Conservation (phyloP, 1,139 yeast species). For the Suhomyces maxii region DNA sequence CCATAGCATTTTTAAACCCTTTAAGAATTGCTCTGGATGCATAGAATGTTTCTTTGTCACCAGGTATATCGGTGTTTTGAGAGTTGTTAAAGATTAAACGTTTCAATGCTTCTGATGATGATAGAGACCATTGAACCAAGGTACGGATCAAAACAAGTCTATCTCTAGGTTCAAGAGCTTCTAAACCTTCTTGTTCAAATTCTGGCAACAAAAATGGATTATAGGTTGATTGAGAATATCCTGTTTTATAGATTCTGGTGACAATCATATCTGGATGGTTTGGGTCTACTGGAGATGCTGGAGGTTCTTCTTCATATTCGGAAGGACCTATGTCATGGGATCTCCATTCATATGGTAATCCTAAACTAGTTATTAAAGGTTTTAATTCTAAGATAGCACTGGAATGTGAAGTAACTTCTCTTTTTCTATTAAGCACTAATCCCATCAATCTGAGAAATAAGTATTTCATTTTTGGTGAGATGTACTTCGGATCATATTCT, state of each 20-base stretch:
- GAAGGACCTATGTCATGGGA: conserved; percentile 10
- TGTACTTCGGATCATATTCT: conserved; percentile 12
- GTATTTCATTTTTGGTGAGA: conserved; percentile 35
- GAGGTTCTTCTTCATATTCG: conserved; percentile 14
- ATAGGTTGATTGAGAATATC: conserved; percentile 11
- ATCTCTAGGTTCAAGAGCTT: conserved; percentile 46
- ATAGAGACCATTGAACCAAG: conserved; percentile 50
- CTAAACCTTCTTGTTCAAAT: conserved; percentile 45
- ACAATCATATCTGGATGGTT: conserved; percentile 38
- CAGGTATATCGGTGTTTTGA: conserved; percentile 43
- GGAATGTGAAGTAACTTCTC: conserved; percentile 28
- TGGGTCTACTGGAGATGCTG: conserved; percentile 36
- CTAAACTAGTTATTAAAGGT: conserved; percentile 23
- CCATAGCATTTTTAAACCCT: conserved; percentile 37
- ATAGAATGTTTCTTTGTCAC: conserved; percentile 47
- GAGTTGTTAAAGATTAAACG: conserved; percentile 30
- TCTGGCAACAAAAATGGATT: conserved; percentile 40
- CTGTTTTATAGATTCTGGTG: conserved; percentile 7
- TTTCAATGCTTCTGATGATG: conserved; percentile 46
- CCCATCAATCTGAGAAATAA: conserved; percentile 38
- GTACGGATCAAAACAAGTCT: conserved; percentile 48
- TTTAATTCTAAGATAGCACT: conserved; percentile 46
- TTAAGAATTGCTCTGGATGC: conserved; percentile 40
- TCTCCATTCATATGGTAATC: conserved; percentile 24
- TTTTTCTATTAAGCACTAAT: conserved; percentile 44